Percentiles rank a stretch among this genome's conserved stretches.
phyloP scores from a whole-genome alignment of 768 basidiomycete species.

The Serendipita sp. region DNA sequence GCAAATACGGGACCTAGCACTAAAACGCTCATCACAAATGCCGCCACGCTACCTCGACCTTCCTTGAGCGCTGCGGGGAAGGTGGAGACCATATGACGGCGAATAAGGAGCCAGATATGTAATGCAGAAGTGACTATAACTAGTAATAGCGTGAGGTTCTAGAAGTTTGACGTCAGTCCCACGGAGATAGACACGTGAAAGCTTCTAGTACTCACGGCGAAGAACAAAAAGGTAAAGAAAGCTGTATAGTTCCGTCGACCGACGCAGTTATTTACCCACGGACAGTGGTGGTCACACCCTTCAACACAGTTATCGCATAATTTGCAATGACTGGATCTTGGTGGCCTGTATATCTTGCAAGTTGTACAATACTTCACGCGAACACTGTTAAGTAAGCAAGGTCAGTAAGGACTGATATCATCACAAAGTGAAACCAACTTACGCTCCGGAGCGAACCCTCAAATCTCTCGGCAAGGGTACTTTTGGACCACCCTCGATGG shows the following conservation, averaged over 20 bases:
- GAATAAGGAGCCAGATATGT: slow-evolving; percentile 57
- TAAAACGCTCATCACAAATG: slow-evolving; percentile 51
- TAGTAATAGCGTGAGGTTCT: slow-evolving; percentile 61
- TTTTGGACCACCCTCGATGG: slow-evolving; percentile 43
- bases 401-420: not conserved
- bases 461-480: slow-evolving; percentile 69
- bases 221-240: slow-evolving; percentile 75
- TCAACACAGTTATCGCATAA: slow-evolving; percentile 98
- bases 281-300: slow-evolving; percentile 82
- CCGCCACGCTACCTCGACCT: slow-evolving; percentile 66
- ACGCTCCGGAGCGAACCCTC: slow-evolving; percentile 62
- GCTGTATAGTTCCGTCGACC: slow-evolving; percentile 87
- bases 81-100: slow-evolving; percentile 28
- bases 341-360: slow-evolving; percentile 84
- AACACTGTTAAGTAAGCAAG: slow-evolving; percentile 34
- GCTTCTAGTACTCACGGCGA: slow-evolving; percentile 37
- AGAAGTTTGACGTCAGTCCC: not conserved
- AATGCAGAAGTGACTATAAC: slow-evolving; percentile 71
- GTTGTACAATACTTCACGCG: slow-evolving; percentile 89
- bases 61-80: slow-evolving; percentile 29
- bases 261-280: slow-evolving; percentile 90
- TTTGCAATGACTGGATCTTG: slow-evolving; percentile 89
- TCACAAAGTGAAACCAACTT: slow-evolving; percentile 18
- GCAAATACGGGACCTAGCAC: slow-evolving; percentile 75
- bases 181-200: not conserved